Base-by-base conservation (phyloP, 2,329 filamentous ascomycete genomes). In the Nannizziopsis barbatae region DNA sequence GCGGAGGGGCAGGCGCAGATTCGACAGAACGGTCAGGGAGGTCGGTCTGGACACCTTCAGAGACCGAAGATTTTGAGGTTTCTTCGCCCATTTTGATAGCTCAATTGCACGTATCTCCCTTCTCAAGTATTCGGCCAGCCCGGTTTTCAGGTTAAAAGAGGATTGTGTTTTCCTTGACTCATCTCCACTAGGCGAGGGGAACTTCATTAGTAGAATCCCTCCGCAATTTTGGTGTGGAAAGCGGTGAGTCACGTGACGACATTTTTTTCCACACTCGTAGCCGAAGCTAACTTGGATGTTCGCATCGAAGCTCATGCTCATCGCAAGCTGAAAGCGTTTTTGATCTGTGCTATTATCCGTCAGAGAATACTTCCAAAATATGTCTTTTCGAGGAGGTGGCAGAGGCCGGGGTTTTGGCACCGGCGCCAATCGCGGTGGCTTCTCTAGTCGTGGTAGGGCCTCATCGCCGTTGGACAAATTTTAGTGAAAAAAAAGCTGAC, bases 331-430 rank as follows among this genome's bases (percentile, higher is more conserved):
- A 45, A 31, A 14, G 36, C n/a, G 15, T 15, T 31, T 38, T 36
- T 31, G 12, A 40, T 20, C 20, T 31, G 9, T 14, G 30, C 31
- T 36, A n/a, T 12, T 30, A 27, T 32, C n/a, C 32, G 18, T 12
- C 18, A 50, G 35, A 30, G 31, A 14, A 42, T 7, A 4, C 7
- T 27, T 45, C 40, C 42, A 39, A 47, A 74, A 59, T 55, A 83
- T 82, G 81, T 79, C 80, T 64, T 83, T 80, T 66, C 75, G 79
- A 65, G 75, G 75, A 61, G 74, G 75, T 53, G 66, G 70, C 52
- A 71, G 77, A 59, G 71, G 73, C 54, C 64, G 65, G 56, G 65
- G 67, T 56, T 72, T 73, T 53, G 65, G 67, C 58, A 68, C 70
- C 52, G 72, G 74, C 62, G 74, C 74, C 59, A 73, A 74, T 65